Percentiles rank a stretch among this genome's conserved stretches.
phyloP scores from a whole-genome alignment of 2,329 filamentous ascomycete species.

The Aspergillus carbonarius region DNA sequence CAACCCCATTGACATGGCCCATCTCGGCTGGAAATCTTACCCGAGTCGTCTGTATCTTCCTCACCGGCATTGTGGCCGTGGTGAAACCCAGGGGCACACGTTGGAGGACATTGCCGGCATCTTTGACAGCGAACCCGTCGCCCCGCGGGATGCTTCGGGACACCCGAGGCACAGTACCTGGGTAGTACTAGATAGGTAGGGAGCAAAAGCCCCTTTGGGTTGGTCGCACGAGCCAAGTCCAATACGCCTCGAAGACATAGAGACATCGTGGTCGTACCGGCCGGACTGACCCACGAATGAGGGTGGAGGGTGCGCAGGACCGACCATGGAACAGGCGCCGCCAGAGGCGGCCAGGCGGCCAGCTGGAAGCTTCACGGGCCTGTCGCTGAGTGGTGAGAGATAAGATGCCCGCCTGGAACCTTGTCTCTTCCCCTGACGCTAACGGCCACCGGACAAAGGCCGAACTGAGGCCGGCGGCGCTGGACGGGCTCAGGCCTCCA shows the following conservation, averaged over 20 bases:
- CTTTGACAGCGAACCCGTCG: conserved; percentile 15
- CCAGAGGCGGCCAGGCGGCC: too few species aligned
- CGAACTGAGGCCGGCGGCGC: not conserved
- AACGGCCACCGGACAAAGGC: not conserved
- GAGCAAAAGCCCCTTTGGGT: too few species aligned
- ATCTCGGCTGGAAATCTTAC: conserved; percentile 40
- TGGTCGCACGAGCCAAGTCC: too few species aligned
- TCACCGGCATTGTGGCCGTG: conserved; percentile 30
- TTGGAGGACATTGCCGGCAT: conserved; percentile 39
- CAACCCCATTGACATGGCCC: conserved; percentile 32
- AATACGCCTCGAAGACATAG: too few species aligned
- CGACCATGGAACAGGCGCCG: not conserved
- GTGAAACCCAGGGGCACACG: conserved; percentile 37
- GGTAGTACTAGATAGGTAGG: too few species aligned
- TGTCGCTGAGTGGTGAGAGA: not conserved
- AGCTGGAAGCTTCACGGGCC: not conserved
- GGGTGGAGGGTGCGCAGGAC: not conserved
- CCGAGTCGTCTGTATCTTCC: conserved; percentile 37
- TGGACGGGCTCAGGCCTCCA: not conserved
- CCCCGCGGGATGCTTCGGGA: too few species aligned
- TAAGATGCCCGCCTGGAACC: not conserved
- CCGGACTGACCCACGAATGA: not conserved
- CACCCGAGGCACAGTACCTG: too few species aligned
- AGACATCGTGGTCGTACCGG: too few species aligned
- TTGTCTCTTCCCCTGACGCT: not conserved